A percentile compares a stretch with the other conserved stretches of the same genome.
Evolutionary conservation across 2,329 filamentous ascomycete species (phyloP).

Genomic region (Sporothrix pallida): DNA sequence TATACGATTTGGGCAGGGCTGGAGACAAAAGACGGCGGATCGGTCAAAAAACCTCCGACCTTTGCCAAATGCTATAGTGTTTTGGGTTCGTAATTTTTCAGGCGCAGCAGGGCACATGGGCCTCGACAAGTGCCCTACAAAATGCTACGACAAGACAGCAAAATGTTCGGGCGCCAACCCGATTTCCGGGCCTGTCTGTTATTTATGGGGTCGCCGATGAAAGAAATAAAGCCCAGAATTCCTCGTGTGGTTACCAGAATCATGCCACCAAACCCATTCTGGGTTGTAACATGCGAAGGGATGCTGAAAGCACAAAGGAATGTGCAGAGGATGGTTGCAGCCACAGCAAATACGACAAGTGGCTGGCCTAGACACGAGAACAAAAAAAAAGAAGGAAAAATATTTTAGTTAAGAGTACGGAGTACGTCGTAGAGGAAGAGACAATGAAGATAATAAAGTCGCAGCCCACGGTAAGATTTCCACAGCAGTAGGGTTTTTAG

Average conservation of each 20-base stretch:
- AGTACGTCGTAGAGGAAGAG: neutral
- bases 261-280: neutral
- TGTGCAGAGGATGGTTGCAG: neutral
- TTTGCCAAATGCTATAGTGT: neutral
- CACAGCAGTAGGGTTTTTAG: no score
- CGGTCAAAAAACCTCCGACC: conserved; percentile 7
- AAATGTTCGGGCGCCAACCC: neutral
- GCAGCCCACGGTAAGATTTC: no score
- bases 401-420: neutral
- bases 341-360: neutral
- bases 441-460: no score
- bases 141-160: neutral
- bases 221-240: neutral
- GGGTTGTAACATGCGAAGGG: neutral
- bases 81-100: neutral
- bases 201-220: neutral
- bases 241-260: neutral
- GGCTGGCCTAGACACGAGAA: no score
- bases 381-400: neutral
- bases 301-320: neutral
- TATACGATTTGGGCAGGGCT: neutral
- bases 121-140: neutral
- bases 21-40: conserved; percentile 3
- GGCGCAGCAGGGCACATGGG: conserved; percentile 1
- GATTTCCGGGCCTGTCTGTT: neutral